Evolutionary conservation across 148 eudicot species (phyloP).

Genomic region (Spergularia bocconei): DNA sequence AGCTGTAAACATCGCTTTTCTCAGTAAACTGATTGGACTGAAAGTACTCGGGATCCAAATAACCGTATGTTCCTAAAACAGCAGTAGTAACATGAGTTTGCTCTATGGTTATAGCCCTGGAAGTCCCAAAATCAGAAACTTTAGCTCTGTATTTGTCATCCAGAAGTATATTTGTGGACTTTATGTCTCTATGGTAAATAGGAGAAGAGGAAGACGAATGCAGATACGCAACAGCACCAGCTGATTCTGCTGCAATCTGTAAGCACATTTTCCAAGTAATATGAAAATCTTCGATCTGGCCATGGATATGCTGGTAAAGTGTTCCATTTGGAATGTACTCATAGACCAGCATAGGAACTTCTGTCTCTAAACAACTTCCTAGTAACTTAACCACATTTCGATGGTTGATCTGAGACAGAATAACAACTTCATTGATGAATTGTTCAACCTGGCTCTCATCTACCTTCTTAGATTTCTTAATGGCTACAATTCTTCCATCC

Average conservation of each 20-base stretch:
- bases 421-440: conserved; percentile 19
- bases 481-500: conserved; percentile 20
- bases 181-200: conserved; percentile 24
- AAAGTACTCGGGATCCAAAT: conserved; percentile 39
- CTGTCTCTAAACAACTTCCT: conserved; percentile 25
- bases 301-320: conserved; percentile 13
- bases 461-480: conserved; percentile 4
- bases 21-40: conserved; percentile 29
- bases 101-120: conserved; percentile 12
- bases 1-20: conserved; percentile 35
- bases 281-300: conserved; percentile 17
- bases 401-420: conserved; percentile 20
- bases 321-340: conserved; percentile 24
- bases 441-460: conserved; percentile 10
- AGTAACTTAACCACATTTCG: conserved; percentile 18
- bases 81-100: conserved; percentile 22
- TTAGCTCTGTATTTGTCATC: conserved; percentile 23
- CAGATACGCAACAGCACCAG: conserved; percentile 16
- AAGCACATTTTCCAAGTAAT: conserved; percentile 23
- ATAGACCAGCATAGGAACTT: conserved; percentile 18
- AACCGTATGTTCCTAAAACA: conserved; percentile 22
- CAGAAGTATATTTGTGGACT: conserved; percentile 18
- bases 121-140: conserved; percentile 27
- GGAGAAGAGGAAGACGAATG: conserved; percentile 21
- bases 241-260: conserved; percentile 27